Base-by-base conservation (phyloP, 352 stramenopile genomes). In the Phytophthora tentaculata region DNA sequence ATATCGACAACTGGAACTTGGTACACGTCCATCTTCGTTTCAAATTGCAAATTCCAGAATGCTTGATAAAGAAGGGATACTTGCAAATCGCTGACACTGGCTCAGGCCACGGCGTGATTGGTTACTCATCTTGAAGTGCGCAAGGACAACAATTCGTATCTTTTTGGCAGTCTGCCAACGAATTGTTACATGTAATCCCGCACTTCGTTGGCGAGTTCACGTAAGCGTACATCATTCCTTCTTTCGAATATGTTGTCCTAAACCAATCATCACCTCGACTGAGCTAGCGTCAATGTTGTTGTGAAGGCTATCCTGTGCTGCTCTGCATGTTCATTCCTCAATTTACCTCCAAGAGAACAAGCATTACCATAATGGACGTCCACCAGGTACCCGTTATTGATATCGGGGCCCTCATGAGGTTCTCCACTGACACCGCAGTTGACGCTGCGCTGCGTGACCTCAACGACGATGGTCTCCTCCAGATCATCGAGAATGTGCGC, bases 1-100 rank as follows among this genome's bases (percentile, higher is more conserved):
- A 91, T 80, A 70, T 91, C 80, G 47, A 91, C 56, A 35, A 83
- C 72, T 0, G 80, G 79, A 44, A 91, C 83, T 69, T 79, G 49
- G 24, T 45, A 61, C 14, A 70, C 56, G 49, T 77, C 70, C 70
- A 74, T 74, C n/a, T 63, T 56, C 44, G n/a, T 56, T 22, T 69
- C 10, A 43, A 8, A 50, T n/a, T n/a, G 39, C 14, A 16, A 45
- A 45, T 45, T 20, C 14, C 39, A 20, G 39, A 20, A 45, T 45
- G 39, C 14, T 19, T 9, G 29, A 13, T 37, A 9, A 13, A 37
- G 29, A 37, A 9, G 13, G 9, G 29, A 37, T 7, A 45, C 39
- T 16, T 45, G 14, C 39, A n/a, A 19, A 20, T 45, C 16, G 16
- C 51, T 49, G 45, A 64, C 47, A 16, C 5, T 44, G 29, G 39